Evolutionary conservation across 345 rosid species (phyloP), one percentile per base, ranked within the genome.

Genomic region (Gossypium turneri): DNA sequence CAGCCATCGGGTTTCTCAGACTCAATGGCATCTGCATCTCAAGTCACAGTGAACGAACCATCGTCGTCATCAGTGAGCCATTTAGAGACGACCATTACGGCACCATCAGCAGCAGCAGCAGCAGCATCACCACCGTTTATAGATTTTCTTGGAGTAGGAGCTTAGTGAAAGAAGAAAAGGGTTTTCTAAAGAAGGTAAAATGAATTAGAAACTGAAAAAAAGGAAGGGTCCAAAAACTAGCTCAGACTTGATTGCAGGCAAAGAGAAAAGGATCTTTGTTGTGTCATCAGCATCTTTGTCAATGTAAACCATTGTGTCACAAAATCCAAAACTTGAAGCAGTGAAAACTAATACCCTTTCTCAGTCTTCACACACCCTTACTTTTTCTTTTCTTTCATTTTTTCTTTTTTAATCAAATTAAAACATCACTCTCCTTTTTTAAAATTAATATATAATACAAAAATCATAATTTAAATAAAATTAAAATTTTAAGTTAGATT

Each of bases 71-170:
- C 64, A 72, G 80, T 71, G 75, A 77, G 75, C 74, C 79, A 74
- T 61, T 74, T 63, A 43, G 78, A 79, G 76, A 57, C 70, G 76
- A 57, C 70, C 17, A 74, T 9, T 56, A 20, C 1, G 41, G 41
- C 41, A 34, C 41, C 41, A 34, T 34, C 50, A 8, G 50, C 50
- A 8, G 50, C 50, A 27, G 67, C 56, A 43, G 22, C 34, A 29
- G 53, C 82, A 56, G 82, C 85, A 67, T 73, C 81, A 55, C 86
- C 85, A 68, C 80, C 90, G 58, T 89, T 87, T 79, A 84, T 89
- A 77, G 92, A 87, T 78, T 89, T 89, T 79, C 88, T 89, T 57
- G 92, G 89, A 34, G 86, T 84, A 67, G 89, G 88, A 73, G 89
- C 80, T 72, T 81, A 44, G 7, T 13, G 75, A 24, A 25, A 12